Conservation (phyloP, 1,284 basidiomycete species). For the Ustilago loliicola region DNA sequence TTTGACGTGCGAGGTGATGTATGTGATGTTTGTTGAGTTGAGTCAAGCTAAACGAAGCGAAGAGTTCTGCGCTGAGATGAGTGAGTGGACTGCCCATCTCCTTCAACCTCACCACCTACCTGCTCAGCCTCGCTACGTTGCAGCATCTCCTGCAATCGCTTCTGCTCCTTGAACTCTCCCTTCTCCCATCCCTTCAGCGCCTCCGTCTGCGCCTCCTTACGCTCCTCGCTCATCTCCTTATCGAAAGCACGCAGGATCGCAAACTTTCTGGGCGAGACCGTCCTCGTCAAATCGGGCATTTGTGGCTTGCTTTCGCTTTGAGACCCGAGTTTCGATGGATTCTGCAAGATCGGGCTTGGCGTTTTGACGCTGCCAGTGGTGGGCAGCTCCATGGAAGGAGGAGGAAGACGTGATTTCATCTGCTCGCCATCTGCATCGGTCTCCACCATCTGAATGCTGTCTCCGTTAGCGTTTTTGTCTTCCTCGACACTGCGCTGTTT, state of each 20-base stretch:
- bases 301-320: conserved; percentile 13
- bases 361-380: conserved; percentile 7
- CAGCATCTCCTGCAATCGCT: conserved; percentile 29
- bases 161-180: conserved; percentile 30
- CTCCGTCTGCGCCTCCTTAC: conserved; percentile 31
- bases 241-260: conserved; percentile 36
- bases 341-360: conserved; percentile 23
- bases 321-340: conserved; percentile 12
- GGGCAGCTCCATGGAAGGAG: conserved; percentile 41
- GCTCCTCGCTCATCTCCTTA: conserved; percentile 37
- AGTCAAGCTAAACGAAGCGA: conserved; percentile 28
- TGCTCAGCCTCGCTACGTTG: conserved; percentile 7
- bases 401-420: conserved; percentile 29
- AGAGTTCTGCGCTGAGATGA: conserved; percentile 34
- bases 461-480: conserved; percentile 3
- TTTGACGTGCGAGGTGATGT: background rate
- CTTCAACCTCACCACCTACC: background rate
- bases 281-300: conserved; percentile 23
- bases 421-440: conserved; percentile 26
- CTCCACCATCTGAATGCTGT: conserved; percentile 5
- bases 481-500: conserved; percentile 39
- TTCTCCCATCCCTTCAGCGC: conserved; percentile 39
- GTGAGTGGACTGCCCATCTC: conserved; percentile 32
- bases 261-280: conserved; percentile 25
- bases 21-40: background rate